Conservation (phyloP, 1,284 basidiomycete species). For the Taiwanofungus camphoratus region DNA sequence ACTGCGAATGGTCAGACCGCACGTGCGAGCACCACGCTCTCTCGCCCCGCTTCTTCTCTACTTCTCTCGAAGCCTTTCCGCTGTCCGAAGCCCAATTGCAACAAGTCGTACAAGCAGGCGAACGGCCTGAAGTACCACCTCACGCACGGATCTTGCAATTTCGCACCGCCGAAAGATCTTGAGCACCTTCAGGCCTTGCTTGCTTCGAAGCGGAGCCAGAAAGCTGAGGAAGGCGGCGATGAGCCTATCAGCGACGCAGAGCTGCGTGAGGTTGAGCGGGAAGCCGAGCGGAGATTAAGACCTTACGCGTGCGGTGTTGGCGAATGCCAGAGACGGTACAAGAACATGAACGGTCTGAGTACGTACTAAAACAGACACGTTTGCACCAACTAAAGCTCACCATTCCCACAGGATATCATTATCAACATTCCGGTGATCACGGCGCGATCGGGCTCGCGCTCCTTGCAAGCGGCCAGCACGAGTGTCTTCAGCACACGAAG, state of each 20-base stretch:
- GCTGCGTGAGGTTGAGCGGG: slow-evolving; percentile 68
- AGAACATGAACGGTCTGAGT: slow-evolving; percentile 95
- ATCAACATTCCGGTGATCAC: slow-evolving; percentile 94
- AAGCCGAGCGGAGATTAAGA: slow-evolving; percentile 74
- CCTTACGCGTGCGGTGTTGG: slow-evolving; percentile 88
- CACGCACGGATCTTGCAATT: slow-evolving; percentile 90
- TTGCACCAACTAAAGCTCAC: neutral
- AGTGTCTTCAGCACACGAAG: slow-evolving; percentile 36
- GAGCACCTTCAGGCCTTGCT: slow-evolving; percentile 66
- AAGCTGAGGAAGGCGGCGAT: slow-evolving; percentile 23
- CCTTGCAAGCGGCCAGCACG: slow-evolving; percentile 81
- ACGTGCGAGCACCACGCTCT: slow-evolving; percentile 42
- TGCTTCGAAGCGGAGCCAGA: slow-evolving; percentile 47
- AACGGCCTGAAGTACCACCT: slow-evolving; percentile 97
- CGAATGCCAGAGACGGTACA: slow-evolving; percentile 92
- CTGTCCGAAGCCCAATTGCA: slow-evolving; percentile 95
- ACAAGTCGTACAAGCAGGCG: slow-evolving; percentile 98
- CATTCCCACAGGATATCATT: slow-evolving; percentile 71
- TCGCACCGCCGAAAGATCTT: slow-evolving; percentile 77
- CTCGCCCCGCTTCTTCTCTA: slow-evolving; percentile 46
- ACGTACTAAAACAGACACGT: slow-evolving; percentile 20
- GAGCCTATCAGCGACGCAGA: slow-evolving; percentile 59
- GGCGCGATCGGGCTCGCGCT: slow-evolving; percentile 82
- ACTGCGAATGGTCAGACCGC: slow-evolving; percentile 25
- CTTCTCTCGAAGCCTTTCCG: slow-evolving; percentile 85